Base-by-base conservation (phyloP, 1,284 basidiomycete species). In the Testicularia cyperi region DNA sequence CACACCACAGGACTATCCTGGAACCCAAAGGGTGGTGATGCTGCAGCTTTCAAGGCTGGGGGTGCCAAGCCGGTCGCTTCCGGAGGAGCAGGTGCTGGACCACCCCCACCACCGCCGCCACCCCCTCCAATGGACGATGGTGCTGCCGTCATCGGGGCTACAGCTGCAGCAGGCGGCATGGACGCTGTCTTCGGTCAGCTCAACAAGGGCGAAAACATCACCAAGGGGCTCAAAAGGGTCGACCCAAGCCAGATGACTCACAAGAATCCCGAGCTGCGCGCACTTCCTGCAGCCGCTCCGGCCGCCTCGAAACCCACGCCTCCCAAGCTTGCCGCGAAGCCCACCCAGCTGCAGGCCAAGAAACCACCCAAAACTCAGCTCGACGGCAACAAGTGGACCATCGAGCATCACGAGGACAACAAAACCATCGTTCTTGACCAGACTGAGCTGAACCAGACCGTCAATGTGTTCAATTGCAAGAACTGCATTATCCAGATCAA, bases 211-310 rank as follows among this genome's bases (percentile, higher is more conserved):
- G 88, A 86, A 51, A 85, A 87, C 13, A 86, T 98, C 44, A 97
- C 94, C 7, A 89, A 88, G 68, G 86, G 88, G 6, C 78, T 99
- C 65, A 86, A 88, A 67, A 97, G 95, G 78, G 95, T 99, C 15
- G 90, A 95, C 77, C 85, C 86, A 79, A 92, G 88, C 65, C 86
- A 96, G 78, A 94, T 94, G 92, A 97, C 92, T 6, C 95, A 99
- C 81, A 97, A 99, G 83, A 98, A 99, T 72, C 94, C 95, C 0
- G 82, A 84, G 13, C 79, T 99, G 30, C 78, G 83, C 19, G 82
- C 82, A 44, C 47, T 4, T 21, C 41, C 4, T 19, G 14, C 25
- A 26, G 33, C 34, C 25, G 35, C 47, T 4, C 23, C 42, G 3
- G 25, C 44, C 2, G 7, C 51, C 6, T 29, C 40, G 25, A 70